A percentile compares a stretch with the other conserved stretches of the same genome.
These are phyloP conservation scores for Capsicum rhomboideum DNA, from an alignment of 257 asterid species.

Conservation along the genomic window DNA sequence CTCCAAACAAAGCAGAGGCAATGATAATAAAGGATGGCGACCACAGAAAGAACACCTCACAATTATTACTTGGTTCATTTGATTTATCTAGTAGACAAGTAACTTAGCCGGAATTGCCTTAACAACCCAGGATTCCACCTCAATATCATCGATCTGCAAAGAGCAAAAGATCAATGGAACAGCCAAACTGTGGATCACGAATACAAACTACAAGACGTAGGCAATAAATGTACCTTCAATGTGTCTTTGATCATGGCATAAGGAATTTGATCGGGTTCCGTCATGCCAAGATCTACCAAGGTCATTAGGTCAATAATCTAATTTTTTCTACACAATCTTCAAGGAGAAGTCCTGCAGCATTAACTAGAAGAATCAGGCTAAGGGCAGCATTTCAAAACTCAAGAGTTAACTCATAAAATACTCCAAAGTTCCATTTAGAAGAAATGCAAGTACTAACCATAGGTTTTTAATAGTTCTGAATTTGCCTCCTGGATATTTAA, in stretches of 20 bases:
- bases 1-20: background rate
- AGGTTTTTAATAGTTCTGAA: slow-evolving; percentile 35
- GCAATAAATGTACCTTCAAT: slow-evolving; percentile 40
- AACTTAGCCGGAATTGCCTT: slow-evolving; percentile 78
- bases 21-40: background rate
- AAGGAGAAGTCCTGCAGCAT: slow-evolving; percentile 63
- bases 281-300: slow-evolving; percentile 56
- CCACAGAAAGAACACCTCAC: slow-evolving; percentile 44
- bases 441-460: slow-evolving; percentile 30
- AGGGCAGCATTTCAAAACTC: background rate
- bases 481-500: slow-evolving; percentile 56
- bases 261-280: slow-evolving; percentile 61
- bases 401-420: background rate
- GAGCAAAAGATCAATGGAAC: background rate
- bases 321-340: slow-evolving; percentile 80
- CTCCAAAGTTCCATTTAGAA: background rate
- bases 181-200: background rate
- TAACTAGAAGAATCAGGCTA: background rate
- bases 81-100: slow-evolving; percentile 85
- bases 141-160: slow-evolving; percentile 58
- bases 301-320: slow-evolving; percentile 75
- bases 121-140: slow-evolving; percentile 78
- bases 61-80: slow-evolving; percentile 60
- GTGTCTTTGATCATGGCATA: slow-evolving; percentile 59
- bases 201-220: background rate